phyloP scores from a whole-genome alignment of 2,329 filamentous ascomycete genomes.

The Aspergillus glaucus region DNA sequence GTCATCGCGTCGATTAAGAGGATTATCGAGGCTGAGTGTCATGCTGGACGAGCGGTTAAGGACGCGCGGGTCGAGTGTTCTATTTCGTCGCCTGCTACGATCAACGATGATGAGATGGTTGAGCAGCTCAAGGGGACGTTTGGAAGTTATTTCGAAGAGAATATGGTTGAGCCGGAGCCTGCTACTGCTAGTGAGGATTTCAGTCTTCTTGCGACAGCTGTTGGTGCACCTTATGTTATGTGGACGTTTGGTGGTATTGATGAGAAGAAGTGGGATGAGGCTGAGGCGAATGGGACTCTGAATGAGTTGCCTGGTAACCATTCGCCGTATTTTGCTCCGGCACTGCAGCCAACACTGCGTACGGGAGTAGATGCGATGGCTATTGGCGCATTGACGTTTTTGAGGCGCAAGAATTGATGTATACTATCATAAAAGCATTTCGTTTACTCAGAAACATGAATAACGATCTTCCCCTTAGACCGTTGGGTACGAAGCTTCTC shows the following conservation, averaged over 20 bases:
- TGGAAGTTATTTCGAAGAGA: slow-evolving; percentile 33
- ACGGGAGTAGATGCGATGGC: slow-evolving; percentile 47
- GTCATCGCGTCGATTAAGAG: slow-evolving; percentile 33
- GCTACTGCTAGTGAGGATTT: slow-evolving; percentile 53
- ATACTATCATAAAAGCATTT: neutral
- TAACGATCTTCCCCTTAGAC: slow-evolving; percentile 55
- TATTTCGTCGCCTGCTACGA: slow-evolving; percentile 43
- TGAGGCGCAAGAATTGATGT: slow-evolving; percentile 4
- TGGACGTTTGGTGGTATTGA: slow-evolving; percentile 53
- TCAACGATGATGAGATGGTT: slow-evolving; percentile 47
- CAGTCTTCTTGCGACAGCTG: slow-evolving; percentile 46
- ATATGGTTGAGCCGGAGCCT: slow-evolving; percentile 34
- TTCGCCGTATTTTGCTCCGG: slow-evolving; percentile 52
- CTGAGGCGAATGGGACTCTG: slow-evolving; percentile 40
- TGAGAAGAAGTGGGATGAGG: slow-evolving; percentile 43
- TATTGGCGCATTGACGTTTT: slow-evolving; percentile 42
- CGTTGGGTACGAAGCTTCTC: slow-evolving; percentile 52
- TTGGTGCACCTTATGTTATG: slow-evolving; percentile 47
- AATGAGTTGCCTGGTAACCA: slow-evolving; percentile 53
- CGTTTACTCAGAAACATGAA: slow-evolving; percentile 26
- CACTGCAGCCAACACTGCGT: slow-evolving; percentile 49
- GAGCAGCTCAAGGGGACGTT: slow-evolving; percentile 41
- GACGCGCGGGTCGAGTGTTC: slow-evolving; percentile 40
- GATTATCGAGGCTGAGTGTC: slow-evolving; percentile 49
- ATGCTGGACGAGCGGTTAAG: slow-evolving; percentile 41